A percentile compares a stretch with the other conserved stretches of the same genome.
These are phyloP conservation scores for Wickerhamiella occidentalis DNA, from an alignment of 805 yeast species.

Conservation along the genomic window DNA sequence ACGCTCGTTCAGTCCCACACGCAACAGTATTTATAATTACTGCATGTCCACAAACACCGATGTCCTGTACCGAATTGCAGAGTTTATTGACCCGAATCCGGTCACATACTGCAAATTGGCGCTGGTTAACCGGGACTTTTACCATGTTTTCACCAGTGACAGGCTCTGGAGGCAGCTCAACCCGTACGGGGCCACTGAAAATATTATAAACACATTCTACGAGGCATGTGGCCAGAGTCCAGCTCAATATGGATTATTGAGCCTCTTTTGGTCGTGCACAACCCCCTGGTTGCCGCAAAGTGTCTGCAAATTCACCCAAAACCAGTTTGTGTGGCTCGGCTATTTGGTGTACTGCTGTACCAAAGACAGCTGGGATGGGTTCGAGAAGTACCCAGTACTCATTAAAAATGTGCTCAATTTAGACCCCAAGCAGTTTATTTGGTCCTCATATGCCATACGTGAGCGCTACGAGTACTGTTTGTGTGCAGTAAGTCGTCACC, in stretches of 20 bases:
- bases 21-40: not conserved
- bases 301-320: not conserved
- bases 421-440: not conserved
- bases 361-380: not conserved
- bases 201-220: not conserved
- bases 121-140: not conserved
- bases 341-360: not conserved
- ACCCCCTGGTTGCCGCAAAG: not conserved
- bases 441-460: not conserved
- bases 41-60: not conserved
- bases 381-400: not conserved
- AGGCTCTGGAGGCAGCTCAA: not conserved
- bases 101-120: not conserved
- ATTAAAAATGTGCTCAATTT: not conserved
- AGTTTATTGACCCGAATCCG: not conserved
- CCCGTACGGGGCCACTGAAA: not conserved
- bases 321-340: not conserved
- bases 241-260: not conserved
- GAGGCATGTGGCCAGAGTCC: not conserved
- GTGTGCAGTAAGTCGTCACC: not conserved
- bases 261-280: not conserved
- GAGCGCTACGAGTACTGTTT: not conserved
- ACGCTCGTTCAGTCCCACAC: too few species aligned
- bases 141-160: constrained; percentile 2
- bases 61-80: not conserved